Percentiles rank a stretch among this genome's conserved stretches.
phyloP scores from a whole-genome alignment of 169 alveolate genomes.

The Eimeria tenella region DNA sequence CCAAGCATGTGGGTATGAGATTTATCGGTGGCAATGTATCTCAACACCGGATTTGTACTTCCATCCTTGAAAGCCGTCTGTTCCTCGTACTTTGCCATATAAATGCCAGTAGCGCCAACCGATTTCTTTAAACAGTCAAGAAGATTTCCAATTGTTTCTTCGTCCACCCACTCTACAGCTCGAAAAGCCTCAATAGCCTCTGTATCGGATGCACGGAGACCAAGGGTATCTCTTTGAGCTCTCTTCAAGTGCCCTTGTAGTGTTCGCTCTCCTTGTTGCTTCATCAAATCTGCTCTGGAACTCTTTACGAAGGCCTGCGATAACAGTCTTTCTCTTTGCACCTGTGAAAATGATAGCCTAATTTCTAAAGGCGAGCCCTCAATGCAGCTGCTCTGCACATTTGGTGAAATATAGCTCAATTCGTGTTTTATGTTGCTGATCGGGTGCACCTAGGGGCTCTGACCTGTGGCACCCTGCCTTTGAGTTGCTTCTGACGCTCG shows the following conservation, averaged over 20 bases:
- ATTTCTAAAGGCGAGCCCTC: too few species aligned
- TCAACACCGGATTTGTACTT: background rate
- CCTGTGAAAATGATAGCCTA: too few species aligned
- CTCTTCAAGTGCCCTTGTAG: too few species aligned
- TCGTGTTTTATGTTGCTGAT: too few species aligned
- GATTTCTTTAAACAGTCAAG: constrained; percentile 12
- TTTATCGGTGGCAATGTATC: constrained; percentile 28
- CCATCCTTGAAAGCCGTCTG: constrained; percentile 10
- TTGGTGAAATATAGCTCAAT: too few species aligned
- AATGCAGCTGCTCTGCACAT: too few species aligned
- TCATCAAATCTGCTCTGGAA: too few species aligned
- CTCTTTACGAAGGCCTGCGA: too few species aligned
- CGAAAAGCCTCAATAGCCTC: background rate
- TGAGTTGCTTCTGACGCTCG: background rate
- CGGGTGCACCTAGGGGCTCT: too few species aligned
- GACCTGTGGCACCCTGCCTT: background rate
- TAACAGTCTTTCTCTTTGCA: too few species aligned
- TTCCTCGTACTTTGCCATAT: constrained; percentile 60
- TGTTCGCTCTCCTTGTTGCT: too few species aligned
- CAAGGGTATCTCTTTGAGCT: background rate
- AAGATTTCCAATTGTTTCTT: background rate
- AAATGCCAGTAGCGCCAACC: constrained; percentile 58
- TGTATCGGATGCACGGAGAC: background rate
- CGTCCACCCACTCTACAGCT: constrained; percentile 54
- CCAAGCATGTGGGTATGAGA: constrained; percentile 20